Percentiles rank a stretch among this genome's conserved stretches.
These are phyloP conservation scores for Ambrosia trifida DNA, from an alignment of 129 eudicot genomes.

Conservation along the genomic window DNA sequence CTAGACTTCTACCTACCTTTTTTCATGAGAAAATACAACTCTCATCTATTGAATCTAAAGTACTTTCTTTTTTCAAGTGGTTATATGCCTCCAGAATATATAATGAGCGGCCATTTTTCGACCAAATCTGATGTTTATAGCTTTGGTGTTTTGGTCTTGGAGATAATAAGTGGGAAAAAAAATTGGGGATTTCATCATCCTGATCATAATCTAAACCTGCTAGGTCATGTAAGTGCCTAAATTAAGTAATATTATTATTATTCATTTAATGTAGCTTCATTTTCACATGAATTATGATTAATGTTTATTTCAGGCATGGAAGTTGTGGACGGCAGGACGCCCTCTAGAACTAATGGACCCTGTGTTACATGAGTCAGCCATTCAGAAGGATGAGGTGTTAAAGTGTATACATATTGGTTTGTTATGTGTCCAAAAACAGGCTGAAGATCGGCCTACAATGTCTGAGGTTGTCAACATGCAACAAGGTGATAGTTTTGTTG, in stretches of 20 bases:
- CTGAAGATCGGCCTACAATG: conserved; percentile 53
- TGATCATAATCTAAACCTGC: conserved; percentile 38
- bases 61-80: conserved; percentile 43
- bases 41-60: conserved; percentile 5
- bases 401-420: conserved; percentile 52
- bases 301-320: conserved; percentile 48
- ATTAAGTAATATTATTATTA: background rate
- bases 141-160: conserved; percentile 56
- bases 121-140: conserved; percentile 62
- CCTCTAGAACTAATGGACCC: conserved; percentile 39
- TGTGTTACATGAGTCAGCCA: conserved; percentile 31
- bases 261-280: background rate
- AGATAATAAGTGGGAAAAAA: conserved; percentile 54
- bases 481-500: conserved; percentile 28
- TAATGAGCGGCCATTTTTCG: conserved; percentile 49
- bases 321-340: conserved; percentile 43
- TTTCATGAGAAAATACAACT: background rate
- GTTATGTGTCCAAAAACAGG: conserved; percentile 48
- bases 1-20: background rate
- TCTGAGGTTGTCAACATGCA: conserved; percentile 42
- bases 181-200: conserved; percentile 48
- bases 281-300: background rate
- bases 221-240: conserved; percentile 47
- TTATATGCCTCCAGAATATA: conserved; percentile 80
- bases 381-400: conserved; percentile 31